phyloP scores from a whole-genome alignment of 2,329 filamentous ascomycete species.

The Fusarium oxysporum region DNA sequence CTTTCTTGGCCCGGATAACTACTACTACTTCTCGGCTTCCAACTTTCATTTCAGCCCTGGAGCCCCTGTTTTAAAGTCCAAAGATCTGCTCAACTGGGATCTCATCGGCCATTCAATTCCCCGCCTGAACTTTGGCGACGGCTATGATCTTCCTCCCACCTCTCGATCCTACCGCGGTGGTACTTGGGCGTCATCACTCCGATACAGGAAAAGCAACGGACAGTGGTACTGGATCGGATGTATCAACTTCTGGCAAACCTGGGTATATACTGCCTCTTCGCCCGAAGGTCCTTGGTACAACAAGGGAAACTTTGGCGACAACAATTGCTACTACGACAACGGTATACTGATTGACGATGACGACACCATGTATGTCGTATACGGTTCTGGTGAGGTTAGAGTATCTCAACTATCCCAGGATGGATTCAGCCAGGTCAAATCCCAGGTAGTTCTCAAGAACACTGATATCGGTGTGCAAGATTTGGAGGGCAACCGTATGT shows the following conservation, averaged over 20 bases:
- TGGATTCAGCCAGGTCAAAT: constrained; percentile 58
- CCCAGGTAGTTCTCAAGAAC: constrained; percentile 57
- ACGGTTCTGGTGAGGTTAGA: constrained; percentile 61
- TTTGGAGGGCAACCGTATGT: constrained; percentile 67
- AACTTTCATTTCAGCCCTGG: constrained; percentile 68
- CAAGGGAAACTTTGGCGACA: constrained; percentile 49
- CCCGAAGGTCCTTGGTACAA: constrained; percentile 58
- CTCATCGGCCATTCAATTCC: constrained; percentile 59
- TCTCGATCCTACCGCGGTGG: constrained; percentile 63
- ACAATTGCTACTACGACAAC: constrained; percentile 66
- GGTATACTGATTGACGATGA: constrained; percentile 69
- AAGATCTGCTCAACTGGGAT: constrained; percentile 66
- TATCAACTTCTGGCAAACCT: constrained; percentile 61
- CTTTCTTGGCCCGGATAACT: constrained; percentile 60
- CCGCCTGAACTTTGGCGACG: constrained; percentile 57
- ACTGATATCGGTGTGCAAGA: constrained; percentile 58
- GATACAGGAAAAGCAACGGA: constrained; percentile 61
- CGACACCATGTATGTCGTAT: constrained; percentile 69
- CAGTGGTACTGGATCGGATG: constrained; percentile 70
- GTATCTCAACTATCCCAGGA: constrained; percentile 64
- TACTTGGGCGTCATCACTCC: constrained; percentile 66
- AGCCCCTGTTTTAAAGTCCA: constrained; percentile 66
- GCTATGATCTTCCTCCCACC: constrained; percentile 57
- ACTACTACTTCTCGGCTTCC: constrained; percentile 67
- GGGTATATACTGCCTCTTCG: constrained; percentile 62